phyloP scores from a whole-genome alignment of 2,329 filamentous ascomycete genomes.

The Falciphora oryzae region DNA sequence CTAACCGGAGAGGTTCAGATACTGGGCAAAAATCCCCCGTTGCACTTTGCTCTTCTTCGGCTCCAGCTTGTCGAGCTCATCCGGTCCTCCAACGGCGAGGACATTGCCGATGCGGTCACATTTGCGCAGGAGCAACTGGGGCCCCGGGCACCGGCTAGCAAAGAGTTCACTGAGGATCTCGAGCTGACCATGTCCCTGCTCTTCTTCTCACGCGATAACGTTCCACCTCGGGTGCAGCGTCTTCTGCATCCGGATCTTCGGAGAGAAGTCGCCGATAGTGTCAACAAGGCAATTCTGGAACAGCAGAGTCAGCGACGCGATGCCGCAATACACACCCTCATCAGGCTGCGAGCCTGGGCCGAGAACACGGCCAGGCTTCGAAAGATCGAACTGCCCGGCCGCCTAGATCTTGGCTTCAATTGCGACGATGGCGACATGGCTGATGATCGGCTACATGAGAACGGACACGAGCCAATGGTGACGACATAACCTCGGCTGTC shows the following conservation, averaged over 20 bases:
- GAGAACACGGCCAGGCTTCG: conserved; percentile 55
- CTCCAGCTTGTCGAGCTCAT: conserved; percentile 94
- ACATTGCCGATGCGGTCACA: conserved; percentile 72
- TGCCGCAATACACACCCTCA: conserved; percentile 74
- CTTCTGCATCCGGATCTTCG: conserved; percentile 76
- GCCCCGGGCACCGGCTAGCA: conserved; percentile 76
- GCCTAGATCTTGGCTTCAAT: conserved; percentile 33
- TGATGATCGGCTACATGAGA: conserved; percentile 26
- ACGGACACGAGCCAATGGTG: conserved; percentile 46
- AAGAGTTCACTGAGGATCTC: conserved; percentile 76
- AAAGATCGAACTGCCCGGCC: conserved; percentile 34
- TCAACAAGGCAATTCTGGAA: conserved; percentile 82
- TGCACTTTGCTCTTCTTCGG: conserved; percentile 86
- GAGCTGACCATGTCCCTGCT: conserved; percentile 91
- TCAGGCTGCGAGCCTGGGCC: conserved; percentile 80
- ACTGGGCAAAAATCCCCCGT: conserved; percentile 70
- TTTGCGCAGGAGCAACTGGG: conserved; percentile 87
- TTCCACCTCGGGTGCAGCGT: conserved; percentile 68
- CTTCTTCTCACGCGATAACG: conserved; percentile 76
- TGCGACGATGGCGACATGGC: conserved; percentile 28
- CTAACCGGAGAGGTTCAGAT: conserved; percentile 56
- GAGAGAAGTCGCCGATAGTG: conserved; percentile 74
- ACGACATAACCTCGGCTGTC: conserved; percentile 34
- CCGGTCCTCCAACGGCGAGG: conserved; percentile 64
- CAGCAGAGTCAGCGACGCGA: conserved; percentile 69